Evolutionary conservation across 768 basidiomycete genomes (phyloP).

Genomic region (Leccinum imitatum): DNA sequence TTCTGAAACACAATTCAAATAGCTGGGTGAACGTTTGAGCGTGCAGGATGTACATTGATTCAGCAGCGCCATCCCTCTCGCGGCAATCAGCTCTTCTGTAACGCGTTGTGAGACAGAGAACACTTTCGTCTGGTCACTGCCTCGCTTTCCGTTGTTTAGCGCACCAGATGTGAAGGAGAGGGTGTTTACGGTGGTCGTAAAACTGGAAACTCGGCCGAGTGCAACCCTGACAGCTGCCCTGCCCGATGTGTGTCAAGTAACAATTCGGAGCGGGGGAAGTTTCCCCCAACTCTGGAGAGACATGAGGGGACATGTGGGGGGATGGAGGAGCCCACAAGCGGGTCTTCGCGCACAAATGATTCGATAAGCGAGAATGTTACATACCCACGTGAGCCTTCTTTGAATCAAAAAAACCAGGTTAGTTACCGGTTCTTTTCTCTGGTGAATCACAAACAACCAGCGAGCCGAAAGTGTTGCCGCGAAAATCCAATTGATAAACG

Average conservation of each 20-base stretch:
- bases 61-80: not conserved
- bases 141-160: not conserved
- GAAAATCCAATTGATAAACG: not conserved
- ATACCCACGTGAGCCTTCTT: not conserved
- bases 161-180: not conserved
- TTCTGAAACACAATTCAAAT: slow-evolving; percentile 15
- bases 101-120: slow-evolving; percentile 4
- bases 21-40: not conserved
- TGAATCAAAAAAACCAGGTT: not conserved
- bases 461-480: not conserved
- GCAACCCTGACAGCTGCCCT: not conserved
- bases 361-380: not conserved
- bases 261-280: not conserved
- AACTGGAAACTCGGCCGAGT: not conserved
- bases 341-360: not conserved
- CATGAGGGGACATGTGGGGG: not conserved
- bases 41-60: not conserved
- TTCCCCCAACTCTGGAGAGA: not conserved
- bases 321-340: not conserved
- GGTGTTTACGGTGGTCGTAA: slow-evolving; percentile 11
- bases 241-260: slow-evolving; percentile 1
- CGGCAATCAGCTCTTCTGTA: not conserved
- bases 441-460: not conserved
- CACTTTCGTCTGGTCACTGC: slow-evolving; percentile 1
- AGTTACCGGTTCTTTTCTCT: not conserved